phyloP scores from a whole-genome alignment of 305 asterid species.

The Solanum hybrid region DNA sequence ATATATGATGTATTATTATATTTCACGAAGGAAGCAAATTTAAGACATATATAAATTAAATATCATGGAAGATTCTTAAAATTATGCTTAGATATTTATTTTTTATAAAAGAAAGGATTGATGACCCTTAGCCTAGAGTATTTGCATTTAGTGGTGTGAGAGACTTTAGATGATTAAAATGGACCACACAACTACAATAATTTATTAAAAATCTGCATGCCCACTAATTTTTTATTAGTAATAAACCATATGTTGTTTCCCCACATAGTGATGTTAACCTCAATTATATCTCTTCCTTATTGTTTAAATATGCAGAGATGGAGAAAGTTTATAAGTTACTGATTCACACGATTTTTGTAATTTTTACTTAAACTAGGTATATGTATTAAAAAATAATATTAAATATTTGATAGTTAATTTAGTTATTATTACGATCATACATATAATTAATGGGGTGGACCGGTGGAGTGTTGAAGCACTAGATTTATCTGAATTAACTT shows the following conservation, averaged over 20 bases:
- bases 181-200: slow-evolving; percentile 4
- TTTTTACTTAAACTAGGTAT: background rate
- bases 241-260: background rate
- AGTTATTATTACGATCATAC: background rate
- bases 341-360: accelerated
- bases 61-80: background rate
- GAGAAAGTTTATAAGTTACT: background rate
- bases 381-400: background rate
- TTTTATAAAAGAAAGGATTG: background rate
- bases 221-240: background rate
- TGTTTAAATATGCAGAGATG: background rate
- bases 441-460: no score
- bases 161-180: background rate
- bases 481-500: no score
- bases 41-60: background rate
- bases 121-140: background rate
- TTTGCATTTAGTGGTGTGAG: slow-evolving; percentile 1
- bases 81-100: background rate
- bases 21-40: background rate
- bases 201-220: background rate
- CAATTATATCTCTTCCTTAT: background rate
- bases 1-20: no score
- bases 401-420: background rate
- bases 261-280: background rate
- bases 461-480: background rate